Base-by-base conservation (phyloP, 2,329 filamentous ascomycete genomes). In the Elsinoe australis region DNA sequence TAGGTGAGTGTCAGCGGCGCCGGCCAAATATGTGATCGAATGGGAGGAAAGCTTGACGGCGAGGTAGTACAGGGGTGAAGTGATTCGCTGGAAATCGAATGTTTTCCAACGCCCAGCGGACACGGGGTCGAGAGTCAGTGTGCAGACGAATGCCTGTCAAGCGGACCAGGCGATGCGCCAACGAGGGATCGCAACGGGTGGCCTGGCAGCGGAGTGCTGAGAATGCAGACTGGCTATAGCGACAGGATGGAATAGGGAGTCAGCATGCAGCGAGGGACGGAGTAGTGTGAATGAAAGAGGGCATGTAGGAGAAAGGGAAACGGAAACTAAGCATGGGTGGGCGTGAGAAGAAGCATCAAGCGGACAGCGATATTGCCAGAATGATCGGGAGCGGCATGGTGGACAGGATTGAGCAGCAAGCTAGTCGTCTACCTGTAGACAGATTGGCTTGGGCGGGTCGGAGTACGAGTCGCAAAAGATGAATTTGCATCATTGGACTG, bases 301-400 rank as follows among this genome's bases (percentile, higher is more conserved):
- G 26, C 38, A 48, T 48, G 45, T 48, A 24, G 45, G 45, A 48
- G 45, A 48, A 48, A 39, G 45, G 45, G 32, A 36, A 48, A 29
- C 21, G 39, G 39, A 29, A 17, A 18, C 24, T 18, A 44, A 32
- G 15, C 28, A 31, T 28, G 28, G 26, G 31, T 17, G 21, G 39
- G 28, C 28, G 28, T 44, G 39, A 32, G 28, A n/a, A 31, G 28
- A 15, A 32, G 39, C 39, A 12, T 28, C n/a, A 24, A 17, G 39
- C 18, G 28, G 28, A 14, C 26, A 44, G 39, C 39, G 39, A 44
- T 44, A 26, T 44, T 44, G 39, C 17, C 39, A 44, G n/a, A 24
- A 18, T 31, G 39, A 26, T 29, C 28, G 26, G 21, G n/a, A 32
- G 39, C 39, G 39, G 39, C 39, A 41, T 41, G n/a, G n/a, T 14